Base-by-base conservation (phyloP, 257 asterid genomes). In the Solanum arcanum region DNA sequence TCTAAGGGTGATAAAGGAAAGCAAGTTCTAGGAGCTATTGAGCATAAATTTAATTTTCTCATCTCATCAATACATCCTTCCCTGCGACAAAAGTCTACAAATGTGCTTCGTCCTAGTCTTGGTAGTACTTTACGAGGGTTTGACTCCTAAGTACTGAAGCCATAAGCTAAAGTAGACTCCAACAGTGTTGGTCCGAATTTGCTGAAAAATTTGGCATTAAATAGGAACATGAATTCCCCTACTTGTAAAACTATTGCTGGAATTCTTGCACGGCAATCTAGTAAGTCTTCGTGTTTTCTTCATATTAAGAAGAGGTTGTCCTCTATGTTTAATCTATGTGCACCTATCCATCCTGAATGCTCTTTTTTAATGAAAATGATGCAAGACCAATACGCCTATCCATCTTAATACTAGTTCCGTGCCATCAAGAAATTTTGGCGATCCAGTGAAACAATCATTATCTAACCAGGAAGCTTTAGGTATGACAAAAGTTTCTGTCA, bases 41-140 rank as follows among this genome's bases (percentile, higher is more conserved):
- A 86, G 46, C 90, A 62, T 39, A 73, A 68, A 44, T 86, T 94
- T 64, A 86, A 56, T 89, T 90, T 88, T 86, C 73, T 92, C 9
- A 80, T 77, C 86, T 56, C 89, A 37, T 37, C 11, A 77, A 31
- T 86, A 81, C 91, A 52, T 41, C 87, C 80, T 83, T 69, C 49
- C 78, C 90, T 62, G 75, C 90, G 56, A 49, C 49, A 25, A 86
- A 91, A 89, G 80, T 35, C 86, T 74, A 94, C 83, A 6, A 95
- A 91, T 90, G 89, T 92, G 16, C 97, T 96, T 68, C 89, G 94
- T 83, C 94, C 93, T 83, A 90, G 94, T 91, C 98, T 95, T 86
- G 91, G 92, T 86, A 87, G 91, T 77, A 89, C 93, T 14, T 83
- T 42, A 75, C 76, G 81, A 75, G 90, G 82, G 46, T 86, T 86